Conservation (phyloP, 768 basidiomycete genomes). For the Tylopilus cervinicoccineus region DNA sequence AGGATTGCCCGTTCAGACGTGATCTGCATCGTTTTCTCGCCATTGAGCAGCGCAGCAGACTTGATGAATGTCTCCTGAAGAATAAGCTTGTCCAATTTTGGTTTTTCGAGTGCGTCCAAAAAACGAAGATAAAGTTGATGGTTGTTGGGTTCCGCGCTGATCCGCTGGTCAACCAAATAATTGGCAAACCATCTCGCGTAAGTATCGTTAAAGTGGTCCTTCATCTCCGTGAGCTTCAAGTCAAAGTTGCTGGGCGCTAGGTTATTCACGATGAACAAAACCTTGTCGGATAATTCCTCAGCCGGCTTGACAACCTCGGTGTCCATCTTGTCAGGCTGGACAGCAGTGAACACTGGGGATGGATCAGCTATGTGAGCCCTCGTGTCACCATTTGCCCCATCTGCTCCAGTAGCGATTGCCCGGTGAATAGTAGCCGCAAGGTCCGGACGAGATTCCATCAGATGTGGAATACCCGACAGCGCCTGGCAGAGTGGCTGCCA, state of each 20-base stretch:
- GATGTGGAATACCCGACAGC: constrained; percentile 79
- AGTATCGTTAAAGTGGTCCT: constrained; percentile 73
- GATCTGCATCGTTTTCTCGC: constrained; percentile 84
- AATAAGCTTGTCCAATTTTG: constrained; percentile 66
- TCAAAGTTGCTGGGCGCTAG: constrained; percentile 94
- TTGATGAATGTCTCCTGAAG: constrained; percentile 94
- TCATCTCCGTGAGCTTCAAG: constrained; percentile 82
- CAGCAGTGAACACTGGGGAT: constrained; percentile 67
- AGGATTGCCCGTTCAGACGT: constrained; percentile 80
- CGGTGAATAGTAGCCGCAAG: constrained; percentile 67
- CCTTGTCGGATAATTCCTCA: constrained; percentile 87
- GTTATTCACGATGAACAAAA: constrained; percentile 98
- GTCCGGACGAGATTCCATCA: constrained; percentile 83
- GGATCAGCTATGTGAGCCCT: constrained; percentile 39
- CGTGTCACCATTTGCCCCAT: constrained; percentile 39
- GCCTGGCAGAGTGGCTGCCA: constrained; percentile 93
- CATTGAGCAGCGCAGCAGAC: constrained; percentile 81
- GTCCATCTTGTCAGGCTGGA: constrained; percentile 67
- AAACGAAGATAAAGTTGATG: constrained; percentile 94
- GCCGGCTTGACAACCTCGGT: constrained; percentile 64
- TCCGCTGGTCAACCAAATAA: constrained; percentile 93
- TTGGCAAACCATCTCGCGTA: constrained; percentile 96
- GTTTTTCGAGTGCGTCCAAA: constrained; percentile 74
- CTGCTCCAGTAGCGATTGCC: constrained; percentile 54
- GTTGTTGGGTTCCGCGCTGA: constrained; percentile 96